Percentiles rank a stretch among this genome's conserved stretches.
Evolutionary conservation across 768 basidiomycete species (phyloP).

Genomic region (Lactarius pseudohatsudake): DNA sequence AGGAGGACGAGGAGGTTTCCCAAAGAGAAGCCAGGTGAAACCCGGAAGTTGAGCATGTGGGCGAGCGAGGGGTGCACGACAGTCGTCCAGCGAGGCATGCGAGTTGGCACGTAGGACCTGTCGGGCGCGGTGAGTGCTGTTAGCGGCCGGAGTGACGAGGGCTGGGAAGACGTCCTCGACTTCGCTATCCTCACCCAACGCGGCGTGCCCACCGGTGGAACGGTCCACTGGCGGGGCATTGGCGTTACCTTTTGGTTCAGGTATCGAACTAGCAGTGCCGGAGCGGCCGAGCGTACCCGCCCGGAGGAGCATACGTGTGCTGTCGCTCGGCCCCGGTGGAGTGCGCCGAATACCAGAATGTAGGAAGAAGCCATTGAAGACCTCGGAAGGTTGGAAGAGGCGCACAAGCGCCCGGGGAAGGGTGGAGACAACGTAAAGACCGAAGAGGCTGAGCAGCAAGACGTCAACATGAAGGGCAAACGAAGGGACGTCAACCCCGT

Average conservation of each 20-base stretch:
- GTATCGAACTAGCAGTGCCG: conserved; percentile 9
- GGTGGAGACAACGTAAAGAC: conserved; percentile 19
- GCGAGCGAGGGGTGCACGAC: conserved; percentile 36
- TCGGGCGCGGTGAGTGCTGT: background rate
- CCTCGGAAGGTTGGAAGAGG: conserved; percentile 21
- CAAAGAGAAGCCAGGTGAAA: conserved; percentile 39
- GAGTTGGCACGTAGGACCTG: conserved; percentile 32
- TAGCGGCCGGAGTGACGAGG: background rate
- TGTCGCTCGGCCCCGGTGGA: conserved; percentile 12
- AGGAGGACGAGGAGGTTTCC: conserved; percentile 40
- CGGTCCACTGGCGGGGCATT: background rate
- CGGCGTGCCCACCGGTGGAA: background rate
- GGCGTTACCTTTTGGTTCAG: background rate
- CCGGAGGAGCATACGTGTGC: conserved; percentile 20
- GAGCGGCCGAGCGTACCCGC: conserved; percentile 19
- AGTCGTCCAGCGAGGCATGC: conserved; percentile 41
- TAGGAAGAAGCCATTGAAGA: conserved; percentile 24
- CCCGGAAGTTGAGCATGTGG: conserved; percentile 35
- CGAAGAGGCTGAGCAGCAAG: conserved; percentile 19
- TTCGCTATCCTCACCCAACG: background rate
- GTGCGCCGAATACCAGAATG: background rate
- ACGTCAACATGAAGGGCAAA: conserved; percentile 26
- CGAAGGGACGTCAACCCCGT: background rate
- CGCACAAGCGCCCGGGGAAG: conserved; percentile 26
- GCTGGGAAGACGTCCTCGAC: background rate